Percentiles rank a stretch among this genome's conserved stretches.
phyloP scores from a whole-genome alignment of 1,284 basidiomycete genomes.

The Marasmius tenuissimus region DNA sequence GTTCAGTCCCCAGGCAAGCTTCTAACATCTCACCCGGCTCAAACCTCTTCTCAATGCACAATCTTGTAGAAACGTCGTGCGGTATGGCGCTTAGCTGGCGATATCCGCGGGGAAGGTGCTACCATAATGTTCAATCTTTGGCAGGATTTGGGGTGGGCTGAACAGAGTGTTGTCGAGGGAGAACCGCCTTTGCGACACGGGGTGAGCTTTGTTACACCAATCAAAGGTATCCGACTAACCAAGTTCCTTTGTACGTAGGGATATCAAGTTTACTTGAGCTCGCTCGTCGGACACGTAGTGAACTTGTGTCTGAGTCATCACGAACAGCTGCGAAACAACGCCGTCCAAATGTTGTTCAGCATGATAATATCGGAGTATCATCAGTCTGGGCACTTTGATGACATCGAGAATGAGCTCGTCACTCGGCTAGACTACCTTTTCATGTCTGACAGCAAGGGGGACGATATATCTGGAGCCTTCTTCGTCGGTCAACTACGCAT shows the following conservation, averaged over 20 bases:
- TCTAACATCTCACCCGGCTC: background rate
- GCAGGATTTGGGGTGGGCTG: constrained; percentile 84
- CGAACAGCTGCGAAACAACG: constrained; percentile 87
- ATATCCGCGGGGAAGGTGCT: constrained; percentile 91
- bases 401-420: constrained; percentile 93
- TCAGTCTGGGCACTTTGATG: constrained; percentile 77
- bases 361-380: constrained; percentile 96
- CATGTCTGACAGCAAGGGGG: constrained; percentile 88
- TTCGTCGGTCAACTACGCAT: constrained; percentile 92
- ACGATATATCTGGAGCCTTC: constrained; percentile 89
- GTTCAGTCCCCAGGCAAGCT: constrained; percentile 83
- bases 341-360: constrained; percentile 90
- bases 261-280: constrained; percentile 81
- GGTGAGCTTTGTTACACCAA: constrained; percentile 39
- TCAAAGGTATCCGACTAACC: background rate
- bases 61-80: constrained; percentile 81
- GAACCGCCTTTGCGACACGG: constrained; percentile 58
- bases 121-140: constrained; percentile 83
- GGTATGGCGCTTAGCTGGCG: constrained; percentile 94
- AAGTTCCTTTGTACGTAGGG: constrained; percentile 43
- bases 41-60: constrained; percentile 9
- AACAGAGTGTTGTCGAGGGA: constrained; percentile 48
- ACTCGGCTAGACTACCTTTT: constrained; percentile 91
- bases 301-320: constrained; percentile 94
- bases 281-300: constrained; percentile 90